Evolutionary conservation across 176 grass and related monocot genomes (phyloP).

Genomic region (Pharus latifolius): DNA sequence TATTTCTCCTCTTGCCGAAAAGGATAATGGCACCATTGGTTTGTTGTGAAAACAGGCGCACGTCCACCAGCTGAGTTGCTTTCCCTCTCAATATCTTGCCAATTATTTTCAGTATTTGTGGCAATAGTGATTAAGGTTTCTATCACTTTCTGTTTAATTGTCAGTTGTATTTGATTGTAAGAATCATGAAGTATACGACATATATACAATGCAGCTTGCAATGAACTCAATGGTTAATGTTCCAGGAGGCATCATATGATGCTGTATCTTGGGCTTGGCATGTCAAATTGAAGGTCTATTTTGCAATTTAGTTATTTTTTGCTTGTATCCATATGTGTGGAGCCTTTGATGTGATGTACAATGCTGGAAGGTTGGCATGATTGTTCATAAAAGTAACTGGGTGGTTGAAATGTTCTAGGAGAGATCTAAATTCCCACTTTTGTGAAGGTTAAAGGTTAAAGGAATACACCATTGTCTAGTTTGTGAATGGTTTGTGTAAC

Average conservation of each 20-base stretch:
- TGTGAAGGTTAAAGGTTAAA: background rate
- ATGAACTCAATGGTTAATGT: background rate
- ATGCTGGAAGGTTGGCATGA: background rate
- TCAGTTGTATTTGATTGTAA: background rate
- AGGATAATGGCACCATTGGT: background rate
- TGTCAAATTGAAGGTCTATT: background rate
- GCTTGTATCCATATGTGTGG: background rate
- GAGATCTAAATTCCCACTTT: background rate
- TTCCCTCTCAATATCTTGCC: background rate
- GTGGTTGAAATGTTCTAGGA: background rate
- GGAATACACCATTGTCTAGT: background rate
- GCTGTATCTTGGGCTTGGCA: background rate
- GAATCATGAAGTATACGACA: background rate
- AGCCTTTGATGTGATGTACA: background rate
- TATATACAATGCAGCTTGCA: background rate
- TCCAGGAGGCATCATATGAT: background rate
- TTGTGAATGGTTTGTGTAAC: background rate
- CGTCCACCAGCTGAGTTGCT: background rate
- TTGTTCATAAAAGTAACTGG: background rate
- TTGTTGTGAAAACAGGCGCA: background rate
- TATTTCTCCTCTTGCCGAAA: background rate
- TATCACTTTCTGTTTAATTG: background rate
- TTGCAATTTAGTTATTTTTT: background rate
- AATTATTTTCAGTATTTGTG: background rate
- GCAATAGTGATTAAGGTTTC: background rate